A percentile compares a stretch with the other conserved stretches of the same genome.
These are phyloP conservation scores for Emiliania huxleyi DNA, from an alignment of 78 protist genomes.

Conservation along the genomic window DNA sequence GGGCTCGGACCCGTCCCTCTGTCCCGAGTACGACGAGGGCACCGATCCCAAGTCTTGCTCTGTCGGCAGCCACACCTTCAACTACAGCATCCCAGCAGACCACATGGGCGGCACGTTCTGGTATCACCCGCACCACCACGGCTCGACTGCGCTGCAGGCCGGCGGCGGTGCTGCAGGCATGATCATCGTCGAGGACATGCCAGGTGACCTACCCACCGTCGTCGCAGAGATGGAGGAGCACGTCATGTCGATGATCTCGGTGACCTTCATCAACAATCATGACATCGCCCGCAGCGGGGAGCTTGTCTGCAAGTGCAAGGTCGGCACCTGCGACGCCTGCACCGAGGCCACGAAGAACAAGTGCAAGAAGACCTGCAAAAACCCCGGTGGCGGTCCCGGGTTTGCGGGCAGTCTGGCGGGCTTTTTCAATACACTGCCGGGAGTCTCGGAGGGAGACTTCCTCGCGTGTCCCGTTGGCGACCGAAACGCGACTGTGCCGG, in stretches of 20 bases:
- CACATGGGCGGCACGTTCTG: slow-evolving; percentile 5
- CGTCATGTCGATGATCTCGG: neutral
- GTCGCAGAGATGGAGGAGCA: neutral
- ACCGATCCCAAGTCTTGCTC: too few species aligned
- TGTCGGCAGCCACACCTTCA: neutral
- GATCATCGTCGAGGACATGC: neutral
- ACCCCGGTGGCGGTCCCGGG: too few species aligned
- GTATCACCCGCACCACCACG: slow-evolving; percentile 20
- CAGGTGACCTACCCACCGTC: neutral
- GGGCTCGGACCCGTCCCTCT: neutral
- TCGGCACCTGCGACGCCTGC: neutral
- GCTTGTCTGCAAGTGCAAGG: neutral
- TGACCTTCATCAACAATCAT: neutral
- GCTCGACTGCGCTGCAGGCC: neutral
- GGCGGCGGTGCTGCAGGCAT: slow-evolving; percentile 8
- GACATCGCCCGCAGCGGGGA: neutral
- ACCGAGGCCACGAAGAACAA: neutral
- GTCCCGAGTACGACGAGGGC: too few species aligned
- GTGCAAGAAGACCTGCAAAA: too few species aligned
- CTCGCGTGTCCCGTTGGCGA: too few species aligned
- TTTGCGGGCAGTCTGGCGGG: too few species aligned
- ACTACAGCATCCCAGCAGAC: neutral
- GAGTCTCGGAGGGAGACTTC: too few species aligned
- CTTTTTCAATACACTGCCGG: too few species aligned
- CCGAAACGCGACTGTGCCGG: too few species aligned